Conservation (phyloP, 163 green algal genomes). For the Scenedesmus sp. region DNA sequence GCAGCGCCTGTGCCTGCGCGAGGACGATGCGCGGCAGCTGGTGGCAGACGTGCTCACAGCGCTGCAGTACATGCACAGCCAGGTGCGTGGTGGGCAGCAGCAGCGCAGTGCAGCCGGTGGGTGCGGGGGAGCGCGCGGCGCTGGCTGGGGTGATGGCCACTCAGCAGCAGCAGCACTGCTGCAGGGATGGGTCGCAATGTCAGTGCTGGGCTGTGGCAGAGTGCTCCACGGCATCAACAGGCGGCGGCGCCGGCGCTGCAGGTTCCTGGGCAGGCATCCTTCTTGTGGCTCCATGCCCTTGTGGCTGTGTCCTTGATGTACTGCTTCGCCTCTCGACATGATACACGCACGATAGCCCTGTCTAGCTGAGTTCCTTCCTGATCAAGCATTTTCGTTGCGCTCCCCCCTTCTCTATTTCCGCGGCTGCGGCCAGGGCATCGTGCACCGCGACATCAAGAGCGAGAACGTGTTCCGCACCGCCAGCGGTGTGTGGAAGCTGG, state of each 20-base stretch:
- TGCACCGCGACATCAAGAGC: constrained; percentile 56
- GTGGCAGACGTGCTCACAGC: constrained; percentile 51
- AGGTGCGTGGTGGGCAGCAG: constrained; percentile 21
- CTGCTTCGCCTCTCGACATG: too few relatives aligned
- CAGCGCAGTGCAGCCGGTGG: not conserved
- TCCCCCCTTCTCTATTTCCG: not conserved
- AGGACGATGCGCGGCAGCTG: constrained; percentile 51
- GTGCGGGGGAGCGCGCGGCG: not conserved
- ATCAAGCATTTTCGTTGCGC: too few relatives aligned
- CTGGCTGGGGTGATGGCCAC: not conserved
- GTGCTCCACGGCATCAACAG: too few relatives aligned
- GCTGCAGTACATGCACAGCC: constrained; percentile 49
- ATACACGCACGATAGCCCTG: too few relatives aligned
- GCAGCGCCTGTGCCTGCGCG: constrained; percentile 51
- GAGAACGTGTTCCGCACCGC: constrained; percentile 54
- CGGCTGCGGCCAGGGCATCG: constrained; percentile 42
- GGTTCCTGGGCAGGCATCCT: too few relatives aligned
- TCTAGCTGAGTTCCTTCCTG: too few relatives aligned
- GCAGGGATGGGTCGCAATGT: too few relatives aligned
- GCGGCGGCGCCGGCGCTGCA: too few relatives aligned
- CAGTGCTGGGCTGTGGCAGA: too few relatives aligned
- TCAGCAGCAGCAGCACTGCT: too few relatives aligned
- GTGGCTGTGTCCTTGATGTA: too few relatives aligned
- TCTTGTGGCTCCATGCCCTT: too few relatives aligned
- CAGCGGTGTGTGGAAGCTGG: constrained; percentile 52